Base-by-base conservation (phyloP, 768 basidiomycete species). In the Symmetrospora coprosmae region DNA sequence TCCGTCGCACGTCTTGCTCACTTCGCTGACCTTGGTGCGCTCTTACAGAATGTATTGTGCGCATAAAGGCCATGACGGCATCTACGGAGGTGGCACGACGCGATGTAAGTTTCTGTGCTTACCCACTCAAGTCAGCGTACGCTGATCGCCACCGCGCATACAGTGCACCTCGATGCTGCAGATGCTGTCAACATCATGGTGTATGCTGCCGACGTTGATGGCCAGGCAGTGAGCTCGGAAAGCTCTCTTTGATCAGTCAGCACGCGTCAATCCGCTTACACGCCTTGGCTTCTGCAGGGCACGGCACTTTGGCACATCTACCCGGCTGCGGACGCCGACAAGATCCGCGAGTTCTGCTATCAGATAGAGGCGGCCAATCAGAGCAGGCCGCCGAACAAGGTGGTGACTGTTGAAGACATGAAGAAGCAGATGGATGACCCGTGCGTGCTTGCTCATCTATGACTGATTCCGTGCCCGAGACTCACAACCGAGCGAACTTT, bases 301-400 rank as follows among this genome's bases (percentile, higher is more conserved):
- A 38, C 80, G 65, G 91, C 91, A 0, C 86, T 82, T 0, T 97
- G 91, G 91, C 89, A 94, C 70, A 75, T 97, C 45, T 96, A 81
- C 75, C 79, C 81, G 25, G 82, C 87, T 0, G 79, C 84, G 55
- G 89, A 92, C 67, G 81, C 87, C 28, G 77, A 81, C n/a, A 80
- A 79, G 70, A 75, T 97, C 31, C 80, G 91, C 9, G 68, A 70
- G 50, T 94, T 88, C 73, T 74, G 96, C 47, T 78, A 77, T 65
- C 78, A 78, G 65, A 81, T 80, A 66, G 83, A 81, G 59, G 68
- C 65, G 1, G 13, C 38, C 17, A 51, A 43, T 8, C 71, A 65
- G 21, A 59, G 34, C 27, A 21, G 17, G 1, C 63, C n/a, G n/a
- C n/a, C 76, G 76, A 41, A 21, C 7, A 19, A 37, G 3, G 76